Percentiles rank a stretch among this genome's conserved stretches.
phyloP scores from a whole-genome alignment of 768 basidiomycete genomes.

The Boletus rex-veris region DNA sequence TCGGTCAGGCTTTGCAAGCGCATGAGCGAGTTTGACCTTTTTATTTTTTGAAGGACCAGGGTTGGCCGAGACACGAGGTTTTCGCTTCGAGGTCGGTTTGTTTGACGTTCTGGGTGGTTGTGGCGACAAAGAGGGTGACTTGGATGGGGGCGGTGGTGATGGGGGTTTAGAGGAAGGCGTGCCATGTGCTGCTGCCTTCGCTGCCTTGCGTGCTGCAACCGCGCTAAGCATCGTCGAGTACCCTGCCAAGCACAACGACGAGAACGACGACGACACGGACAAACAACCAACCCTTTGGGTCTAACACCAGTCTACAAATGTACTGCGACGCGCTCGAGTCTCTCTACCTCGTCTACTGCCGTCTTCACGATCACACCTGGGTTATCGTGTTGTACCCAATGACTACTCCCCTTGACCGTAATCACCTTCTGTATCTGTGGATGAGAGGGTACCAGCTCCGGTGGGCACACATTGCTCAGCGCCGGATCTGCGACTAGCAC shows the following conservation, averaged over 20 bases:
- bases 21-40: slow-evolving; percentile 28
- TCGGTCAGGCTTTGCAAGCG: slow-evolving; percentile 19
- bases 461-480: not conserved
- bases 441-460: not conserved
- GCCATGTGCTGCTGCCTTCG: slow-evolving; percentile 34
- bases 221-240: slow-evolving; percentile 58
- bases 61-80: slow-evolving; percentile 30
- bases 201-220: slow-evolving; percentile 66
- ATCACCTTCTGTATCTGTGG: not conserved
- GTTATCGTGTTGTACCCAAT: slow-evolving; percentile 17
- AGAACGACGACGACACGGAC: not conserved
- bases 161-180: not conserved
- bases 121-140: slow-evolving; percentile 10
- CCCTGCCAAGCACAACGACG: not conserved
- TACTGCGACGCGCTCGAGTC: not conserved
- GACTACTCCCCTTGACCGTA: slow-evolving; percentile 7
- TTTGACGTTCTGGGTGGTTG: slow-evolving; percentile 3
- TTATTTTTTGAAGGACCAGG: slow-evolving; percentile 25
- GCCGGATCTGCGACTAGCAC: slow-evolving; percentile 13
- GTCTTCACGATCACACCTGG: slow-evolving; percentile 4
- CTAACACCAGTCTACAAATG: not conserved
- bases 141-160: not conserved
- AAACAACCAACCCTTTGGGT: too few species aligned
- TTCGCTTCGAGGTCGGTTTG: slow-evolving; percentile 44
- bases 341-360: slow-evolving; percentile 7